These are phyloP conservation scores for Rhododendron mucronatum DNA, from an alignment of 148 eudicot species.

Conservation along the genomic window DNA sequence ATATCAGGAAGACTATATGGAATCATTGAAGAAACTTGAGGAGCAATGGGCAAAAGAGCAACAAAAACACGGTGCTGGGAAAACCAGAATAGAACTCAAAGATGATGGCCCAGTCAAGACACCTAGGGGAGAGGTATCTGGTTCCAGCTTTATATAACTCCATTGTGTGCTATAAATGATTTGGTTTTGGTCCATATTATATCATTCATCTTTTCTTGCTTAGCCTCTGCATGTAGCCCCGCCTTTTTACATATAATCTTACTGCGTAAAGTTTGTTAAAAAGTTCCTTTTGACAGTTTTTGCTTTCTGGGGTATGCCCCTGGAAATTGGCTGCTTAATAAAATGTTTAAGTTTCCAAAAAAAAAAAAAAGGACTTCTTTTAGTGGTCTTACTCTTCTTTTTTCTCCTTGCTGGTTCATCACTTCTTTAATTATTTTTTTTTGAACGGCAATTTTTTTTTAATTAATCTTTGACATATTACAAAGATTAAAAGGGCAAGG, in stretches of 20 bases:
- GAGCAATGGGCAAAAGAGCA: constrained; percentile 54
- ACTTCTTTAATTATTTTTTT: background rate
- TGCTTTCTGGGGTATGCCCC: too few species aligned
- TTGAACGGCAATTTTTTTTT: too few species aligned
- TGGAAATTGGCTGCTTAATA: too few species aligned
- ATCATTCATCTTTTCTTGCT: background rate
- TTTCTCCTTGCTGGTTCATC: background rate
- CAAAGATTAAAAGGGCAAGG: too few species aligned
- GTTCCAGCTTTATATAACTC: background rate
- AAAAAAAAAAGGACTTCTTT: background rate
- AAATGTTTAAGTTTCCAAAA: too few species aligned
- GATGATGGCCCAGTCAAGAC: constrained; percentile 27
- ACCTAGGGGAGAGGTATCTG: constrained; percentile 40
- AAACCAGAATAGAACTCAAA: constrained; percentile 28
- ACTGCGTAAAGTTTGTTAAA: background rate
- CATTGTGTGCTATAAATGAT: background rate
- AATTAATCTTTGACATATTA: too few species aligned
- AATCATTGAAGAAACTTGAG: constrained; percentile 69
- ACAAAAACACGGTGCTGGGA: constrained; percentile 39
- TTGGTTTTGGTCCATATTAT: background rate
- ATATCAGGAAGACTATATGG: constrained; percentile 53
- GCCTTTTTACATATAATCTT: background rate
- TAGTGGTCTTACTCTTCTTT: background rate
- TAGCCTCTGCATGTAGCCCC: background rate
- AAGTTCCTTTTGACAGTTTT: background rate